Conservation (phyloP, 805 yeast species). For the Starmerella etchellsii region DNA sequence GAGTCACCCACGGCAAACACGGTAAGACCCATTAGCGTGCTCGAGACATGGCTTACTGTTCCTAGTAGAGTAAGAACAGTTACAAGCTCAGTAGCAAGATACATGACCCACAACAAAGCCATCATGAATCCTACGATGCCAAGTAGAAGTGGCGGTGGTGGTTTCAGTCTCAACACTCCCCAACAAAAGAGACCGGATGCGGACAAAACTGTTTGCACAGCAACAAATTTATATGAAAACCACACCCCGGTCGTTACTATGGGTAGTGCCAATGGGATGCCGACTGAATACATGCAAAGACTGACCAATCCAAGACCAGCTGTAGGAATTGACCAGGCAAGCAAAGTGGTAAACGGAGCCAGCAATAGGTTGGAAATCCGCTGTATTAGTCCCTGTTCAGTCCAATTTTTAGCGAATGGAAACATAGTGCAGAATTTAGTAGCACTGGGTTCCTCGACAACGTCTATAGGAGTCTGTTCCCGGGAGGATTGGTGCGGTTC, state of each 20-base stretch:
- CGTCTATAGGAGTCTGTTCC: too few relatives aligned
- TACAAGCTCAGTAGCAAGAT: conserved; percentile 60
- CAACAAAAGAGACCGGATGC: conserved; percentile 6
- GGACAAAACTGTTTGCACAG: not conserved
- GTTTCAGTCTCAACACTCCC: conserved; percentile 3
- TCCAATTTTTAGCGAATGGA: conserved; percentile 7
- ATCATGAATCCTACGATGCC: conserved; percentile 45
- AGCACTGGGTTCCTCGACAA: too few relatives aligned
- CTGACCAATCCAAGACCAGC: not conserved
- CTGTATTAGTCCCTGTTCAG: conserved; percentile 1
- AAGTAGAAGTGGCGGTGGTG: conserved; percentile 10
- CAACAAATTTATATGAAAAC: not conserved
- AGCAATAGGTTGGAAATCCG: not conserved
- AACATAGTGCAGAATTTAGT: not conserved
- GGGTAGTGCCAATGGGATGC: conserved; percentile 10
- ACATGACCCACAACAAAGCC: conserved; percentile 56
- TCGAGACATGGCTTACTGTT: conserved; percentile 46
- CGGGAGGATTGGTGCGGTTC: not conserved
- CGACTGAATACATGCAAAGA: conserved; percentile 7
- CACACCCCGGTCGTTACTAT: conserved; percentile 2
- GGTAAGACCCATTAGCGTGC: conserved; percentile 74
- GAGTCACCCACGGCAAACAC: conserved; percentile 89
- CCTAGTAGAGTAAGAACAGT: conserved; percentile 50
- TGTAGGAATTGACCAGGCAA: conserved; percentile 10
- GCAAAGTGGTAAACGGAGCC: conserved; percentile 5